Percentiles rank a stretch among this genome's conserved stretches.
Conservation (phyloP, 495 filamentous ascomycete species). For the Penicillium bovifimosum region DNA sequence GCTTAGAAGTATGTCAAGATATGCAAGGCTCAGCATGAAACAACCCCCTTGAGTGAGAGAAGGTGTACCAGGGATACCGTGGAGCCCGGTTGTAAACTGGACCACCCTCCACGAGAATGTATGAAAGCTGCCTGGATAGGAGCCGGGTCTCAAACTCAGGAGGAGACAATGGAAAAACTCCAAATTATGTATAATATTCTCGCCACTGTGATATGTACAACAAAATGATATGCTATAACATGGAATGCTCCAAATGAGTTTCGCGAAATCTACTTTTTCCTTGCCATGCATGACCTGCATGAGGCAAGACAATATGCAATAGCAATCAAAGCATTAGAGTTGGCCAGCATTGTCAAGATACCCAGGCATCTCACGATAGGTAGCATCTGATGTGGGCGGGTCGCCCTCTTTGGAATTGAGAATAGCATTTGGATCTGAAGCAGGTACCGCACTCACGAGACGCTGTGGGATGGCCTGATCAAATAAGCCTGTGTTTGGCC, state of each 20-base stretch:
- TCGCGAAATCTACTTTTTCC: constrained; percentile 8
- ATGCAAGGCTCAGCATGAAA: constrained; percentile 8
- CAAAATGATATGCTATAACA: not conserved
- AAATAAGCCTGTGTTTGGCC: constrained; percentile 12
- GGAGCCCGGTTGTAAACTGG: constrained; percentile 14
- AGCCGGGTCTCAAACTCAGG: not conserved
- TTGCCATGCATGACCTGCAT: not conserved
- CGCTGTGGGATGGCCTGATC: constrained; percentile 15
- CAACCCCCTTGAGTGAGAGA: not conserved
- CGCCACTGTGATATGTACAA: not conserved
- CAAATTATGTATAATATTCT: constrained; percentile 12
- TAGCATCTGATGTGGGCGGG: constrained; percentile 16
- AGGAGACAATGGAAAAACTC: not conserved
- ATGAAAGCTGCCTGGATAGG: not conserved
- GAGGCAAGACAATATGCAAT: constrained; percentile 1
- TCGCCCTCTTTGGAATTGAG: constrained; percentile 14
- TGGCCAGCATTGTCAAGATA: constrained; percentile 5
- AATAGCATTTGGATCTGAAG: constrained; percentile 12
- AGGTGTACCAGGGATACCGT: constrained; percentile 7
- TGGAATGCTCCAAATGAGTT: not conserved
- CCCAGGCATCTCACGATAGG: constrained; percentile 16
- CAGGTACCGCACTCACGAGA: constrained; percentile 7
- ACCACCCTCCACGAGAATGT: constrained; percentile 15
- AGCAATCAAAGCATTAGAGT: constrained; percentile 9
- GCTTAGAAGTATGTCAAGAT: constrained; percentile 8